Evolutionary conservation across 305 asterid genomes (phyloP), one percentile per base, ranked within the genome.

Genomic region (Andrographis paniculata): DNA sequence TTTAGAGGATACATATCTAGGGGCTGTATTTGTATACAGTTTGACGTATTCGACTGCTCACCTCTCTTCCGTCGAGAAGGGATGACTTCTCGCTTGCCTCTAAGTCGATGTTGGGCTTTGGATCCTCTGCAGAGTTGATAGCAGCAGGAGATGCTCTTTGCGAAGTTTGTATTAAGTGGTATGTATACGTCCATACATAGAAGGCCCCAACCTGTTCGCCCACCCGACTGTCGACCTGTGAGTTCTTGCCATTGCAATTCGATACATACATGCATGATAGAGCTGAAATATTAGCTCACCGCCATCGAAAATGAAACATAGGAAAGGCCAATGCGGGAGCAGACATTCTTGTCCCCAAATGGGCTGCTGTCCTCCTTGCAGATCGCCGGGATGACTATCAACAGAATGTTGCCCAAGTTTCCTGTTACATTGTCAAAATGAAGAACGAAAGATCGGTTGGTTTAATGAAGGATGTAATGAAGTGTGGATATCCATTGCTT

Each of bases 261-360:
- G 6, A 10, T 5, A 10, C 10, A 27, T 27, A 27, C 9, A 27
- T n/a, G n/a, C n/a, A n/a, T n/a, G 10, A 27, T 5, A 5, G 10
- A 27, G 16, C 82, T 13, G 10, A 33, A 7, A 24, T 6, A 15
- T 21, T 3, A 4, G 16, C 87, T 63, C 72, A 78, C 94, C 14
- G 95, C 88, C 95, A 84, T 71, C 14, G 95, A 84, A 66, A 80
- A 80, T 53, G 95, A 84, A 48, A 77, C 82, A 50, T 87, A 87
- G 6, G 97, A 84, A 30, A 81, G 69, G 8, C 94, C 97, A 21
- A 39, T 48, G 0, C 64, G 50, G 28, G 84, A 28, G 68, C 97
- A 88, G 59, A 59, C 55, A 10, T 46, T 17, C 49, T 65, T 71
- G 44, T 79, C 93, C 4, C 97, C 97, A 50, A 87, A 87, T 7